Evolutionary conservation across 1,284 basidiomycete species (phyloP), one percentile per base, ranked within the genome.

Genomic region (Boletus smithii): DNA sequence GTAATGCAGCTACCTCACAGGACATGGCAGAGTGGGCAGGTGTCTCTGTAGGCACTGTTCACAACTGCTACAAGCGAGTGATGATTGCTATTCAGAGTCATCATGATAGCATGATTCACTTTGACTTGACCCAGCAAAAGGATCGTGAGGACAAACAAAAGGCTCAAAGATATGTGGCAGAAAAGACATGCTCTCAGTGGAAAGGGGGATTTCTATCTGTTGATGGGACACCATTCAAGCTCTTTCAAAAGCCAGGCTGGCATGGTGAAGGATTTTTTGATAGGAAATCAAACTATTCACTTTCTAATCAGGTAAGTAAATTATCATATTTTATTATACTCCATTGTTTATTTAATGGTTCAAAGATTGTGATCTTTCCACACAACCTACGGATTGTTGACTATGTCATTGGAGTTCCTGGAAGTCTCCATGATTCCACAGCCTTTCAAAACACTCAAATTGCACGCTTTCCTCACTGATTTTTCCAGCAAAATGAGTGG

Each of bases 11-110:
- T 2, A 59, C 58, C 0, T 56, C 63, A 9, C 56, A 67, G 17
- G 49, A 52, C 14, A 53, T 72, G 34, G 65, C 61, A 14, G 58
- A 68, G 17, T 71, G 67, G 68, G 65, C 65, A 10, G 67, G 68
- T 3, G 49, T 66, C 13, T 54, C 51, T 17, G 50, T 47, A 0
- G 63, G 66, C 1, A 54, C 55, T 17, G 62, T 71, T 26, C 49
- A 63, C 5, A 63, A 60, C 13, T 48, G 49, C 17, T 66, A 66
- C 4, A 50, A 56, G 17, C 1, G 20, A 1, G 42, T 56, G 0
- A 58, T 58, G 50, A 8, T 58, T n/a, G 42, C 54, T 8, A 30
- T 58, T 8, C 8, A 17, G 10, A 2, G 11, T 8, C 35, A 36
- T 4, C 46, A 57, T 33, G 17, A 53, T n/a, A 0, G 3, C 0